These are phyloP conservation scores for Syzygium aromaticum DNA, from an alignment of 345 rosid genomes.

Conservation along the genomic window DNA sequence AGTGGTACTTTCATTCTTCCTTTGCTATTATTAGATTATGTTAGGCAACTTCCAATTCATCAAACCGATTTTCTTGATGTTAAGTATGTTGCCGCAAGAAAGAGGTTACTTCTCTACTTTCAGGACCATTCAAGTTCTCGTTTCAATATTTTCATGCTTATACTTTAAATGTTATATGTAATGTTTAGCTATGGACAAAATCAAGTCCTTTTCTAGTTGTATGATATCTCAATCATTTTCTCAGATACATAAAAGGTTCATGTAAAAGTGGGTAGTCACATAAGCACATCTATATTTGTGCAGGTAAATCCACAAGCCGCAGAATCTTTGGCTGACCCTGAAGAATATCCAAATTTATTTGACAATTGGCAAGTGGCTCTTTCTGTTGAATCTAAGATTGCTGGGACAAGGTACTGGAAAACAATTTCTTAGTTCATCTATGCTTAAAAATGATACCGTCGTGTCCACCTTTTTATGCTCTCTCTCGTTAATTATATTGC, in stretches of 20 bases:
- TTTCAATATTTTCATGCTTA: neutral
- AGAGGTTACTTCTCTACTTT: neutral
- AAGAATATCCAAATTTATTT: slow-evolving; percentile 92
- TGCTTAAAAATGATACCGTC: neutral
- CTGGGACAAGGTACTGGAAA: slow-evolving; percentile 57
- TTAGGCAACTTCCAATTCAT: neutral
- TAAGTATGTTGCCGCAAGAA: neutral
- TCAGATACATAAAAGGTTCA: neutral
- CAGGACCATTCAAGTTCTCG: neutral
- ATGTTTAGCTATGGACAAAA: neutral
- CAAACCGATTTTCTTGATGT: neutral
- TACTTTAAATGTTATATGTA: neutral
- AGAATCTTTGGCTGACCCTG: slow-evolving; percentile 97
- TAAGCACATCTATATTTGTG: neutral
- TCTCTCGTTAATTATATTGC: neutral
- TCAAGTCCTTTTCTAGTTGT: neutral
- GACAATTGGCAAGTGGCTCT: slow-evolving; percentile 98
- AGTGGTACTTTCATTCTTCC: neutral
- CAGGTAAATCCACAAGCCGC: slow-evolving; percentile 98
- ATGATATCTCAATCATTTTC: neutral
- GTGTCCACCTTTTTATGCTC: neutral
- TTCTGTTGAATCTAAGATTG: slow-evolving; percentile 69
- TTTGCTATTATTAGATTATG: neutral
- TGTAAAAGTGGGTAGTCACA: neutral
- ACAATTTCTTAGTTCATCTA: neutral